Evolutionary conservation across 2,329 filamentous ascomycete species (phyloP).

Genomic region (Nemania abortiva): DNA sequence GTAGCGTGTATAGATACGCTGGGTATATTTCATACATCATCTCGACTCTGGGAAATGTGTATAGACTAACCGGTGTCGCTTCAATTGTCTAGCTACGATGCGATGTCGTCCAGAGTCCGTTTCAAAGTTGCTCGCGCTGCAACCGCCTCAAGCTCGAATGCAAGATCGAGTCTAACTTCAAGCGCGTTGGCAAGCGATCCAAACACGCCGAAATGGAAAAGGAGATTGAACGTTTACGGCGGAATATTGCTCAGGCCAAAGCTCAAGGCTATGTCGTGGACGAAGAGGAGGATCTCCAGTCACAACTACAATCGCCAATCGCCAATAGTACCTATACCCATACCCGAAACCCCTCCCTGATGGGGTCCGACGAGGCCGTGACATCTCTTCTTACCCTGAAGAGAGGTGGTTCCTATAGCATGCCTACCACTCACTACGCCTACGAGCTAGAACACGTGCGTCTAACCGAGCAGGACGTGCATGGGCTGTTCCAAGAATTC

Average conservation of each 20-base stretch:
- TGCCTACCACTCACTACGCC: constrained; percentile 66
- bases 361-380: constrained; percentile 77
- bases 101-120: constrained; percentile 85
- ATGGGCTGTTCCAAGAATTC: constrained; percentile 78
- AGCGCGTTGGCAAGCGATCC: constrained; percentile 83
- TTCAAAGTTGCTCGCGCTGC: constrained; percentile 81
- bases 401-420: constrained; percentile 71
- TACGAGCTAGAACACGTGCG: constrained; percentile 73
- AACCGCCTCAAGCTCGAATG: constrained; percentile 83
- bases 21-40: constrained; percentile 35
- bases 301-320: constrained; percentile 69
- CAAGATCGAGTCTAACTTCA: constrained; percentile 90
- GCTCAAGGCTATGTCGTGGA: constrained; percentile 67
- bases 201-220: constrained; percentile 90
- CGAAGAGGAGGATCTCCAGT: constrained; percentile 67
- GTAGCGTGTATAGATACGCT: constrained; percentile 15
- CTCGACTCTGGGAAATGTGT: constrained; percentile 24
- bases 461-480: constrained; percentile 72
- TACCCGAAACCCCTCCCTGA: constrained; percentile 71
- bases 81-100: constrained; percentile 68
- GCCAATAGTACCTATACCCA: constrained; percentile 69
- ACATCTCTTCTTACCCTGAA: constrained; percentile 75
- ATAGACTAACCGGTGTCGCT: constrained; percentile 37
- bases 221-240: constrained; percentile 77
- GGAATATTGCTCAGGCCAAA: constrained; percentile 70